Conservation (phyloP, 1,284 basidiomycete genomes). For the Microbotryum violaceum region DNA sequence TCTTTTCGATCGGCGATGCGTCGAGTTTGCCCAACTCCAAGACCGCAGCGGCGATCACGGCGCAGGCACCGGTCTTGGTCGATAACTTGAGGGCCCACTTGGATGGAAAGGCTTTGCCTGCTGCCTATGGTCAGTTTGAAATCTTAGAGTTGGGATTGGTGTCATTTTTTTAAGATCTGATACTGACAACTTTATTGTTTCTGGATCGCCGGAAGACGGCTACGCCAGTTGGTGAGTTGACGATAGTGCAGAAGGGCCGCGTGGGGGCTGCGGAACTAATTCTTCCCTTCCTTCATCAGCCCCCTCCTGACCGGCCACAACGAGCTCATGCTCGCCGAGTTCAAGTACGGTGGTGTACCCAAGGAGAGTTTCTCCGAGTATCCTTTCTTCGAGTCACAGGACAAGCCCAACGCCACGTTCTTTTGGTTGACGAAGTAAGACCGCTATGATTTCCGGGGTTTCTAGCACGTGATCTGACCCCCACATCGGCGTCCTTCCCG, state of each 20-base stretch:
- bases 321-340: slow-evolving; percentile 80
- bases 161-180: slow-evolving; percentile 43
- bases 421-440: slow-evolving; percentile 83
- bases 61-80: slow-evolving; percentile 82
- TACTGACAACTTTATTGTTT: background rate
- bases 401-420: slow-evolving; percentile 51
- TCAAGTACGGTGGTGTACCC: slow-evolving; percentile 63
- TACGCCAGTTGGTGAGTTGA: slow-evolving; percentile 41
- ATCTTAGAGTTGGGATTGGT: background rate
- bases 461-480: background rate
- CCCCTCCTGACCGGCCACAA: slow-evolving; percentile 68
- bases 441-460: slow-evolving; percentile 10
- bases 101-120: slow-evolving; percentile 57
- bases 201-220: slow-evolving; percentile 34
- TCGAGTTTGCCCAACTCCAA: slow-evolving; percentile 88
- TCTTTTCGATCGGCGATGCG: slow-evolving; percentile 85
- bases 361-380: slow-evolving; percentile 70
- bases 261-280: slow-evolving; percentile 36
- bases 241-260: slow-evolving; percentile 14
- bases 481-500: background rate
- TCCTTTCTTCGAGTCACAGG: slow-evolving; percentile 57
- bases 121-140: slow-evolving; percentile 12
- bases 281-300: slow-evolving; percentile 27
- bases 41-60: slow-evolving; percentile 88
- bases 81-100: slow-evolving; percentile 77